Base-by-base conservation (phyloP, 306 rosid species). In the Abrus precatorius region DNA sequence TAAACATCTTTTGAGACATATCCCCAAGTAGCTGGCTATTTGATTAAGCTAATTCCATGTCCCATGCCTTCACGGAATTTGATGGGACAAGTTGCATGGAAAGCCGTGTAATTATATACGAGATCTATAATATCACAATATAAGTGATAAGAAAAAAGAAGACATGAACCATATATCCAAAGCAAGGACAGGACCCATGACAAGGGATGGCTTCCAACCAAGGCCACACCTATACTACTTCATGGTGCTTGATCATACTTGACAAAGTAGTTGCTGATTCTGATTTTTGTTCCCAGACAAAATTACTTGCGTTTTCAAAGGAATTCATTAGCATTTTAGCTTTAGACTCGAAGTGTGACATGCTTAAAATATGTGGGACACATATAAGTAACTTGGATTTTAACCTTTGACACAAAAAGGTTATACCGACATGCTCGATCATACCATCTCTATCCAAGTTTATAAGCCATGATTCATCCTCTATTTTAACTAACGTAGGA, bases 111-210 rank as follows among this genome's bases (percentile, higher is more conserved):
- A 80, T 55, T 6, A 52, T 69, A 54, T 33, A 27, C 8, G 29
- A 44, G 69, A 78, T 52, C 5, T 29, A 7, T 20, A 20, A 6
- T 20, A 47, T 6, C 29, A 34, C 27, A 40, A 36, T 20, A 45
- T 7, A 10, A 72, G 48, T 63, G 56, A 48, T 65, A 53, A 67
- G 72, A 12, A 32, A 12, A 49, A 81, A 34, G 68, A 63, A 62
- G 71, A 52, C 28, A 68, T 56, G 69, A 70, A 70, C 48, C 65
- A 43, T 43, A 78, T 27, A 44, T 29, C 2, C n/a, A 48, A 83
- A 45, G 56, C 36, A 80, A 55, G 9, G 72, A 64, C 49, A 59
- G 79, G 79, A 61, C 62, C 87, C 85, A 48, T 41, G 44, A 44
- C 32, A 67, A 14, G n/a, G 5, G 78, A 77, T 80, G 74, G 55